Base-by-base conservation (phyloP, 176 grass and related monocot species). In the Tuctoria greenei region DNA sequence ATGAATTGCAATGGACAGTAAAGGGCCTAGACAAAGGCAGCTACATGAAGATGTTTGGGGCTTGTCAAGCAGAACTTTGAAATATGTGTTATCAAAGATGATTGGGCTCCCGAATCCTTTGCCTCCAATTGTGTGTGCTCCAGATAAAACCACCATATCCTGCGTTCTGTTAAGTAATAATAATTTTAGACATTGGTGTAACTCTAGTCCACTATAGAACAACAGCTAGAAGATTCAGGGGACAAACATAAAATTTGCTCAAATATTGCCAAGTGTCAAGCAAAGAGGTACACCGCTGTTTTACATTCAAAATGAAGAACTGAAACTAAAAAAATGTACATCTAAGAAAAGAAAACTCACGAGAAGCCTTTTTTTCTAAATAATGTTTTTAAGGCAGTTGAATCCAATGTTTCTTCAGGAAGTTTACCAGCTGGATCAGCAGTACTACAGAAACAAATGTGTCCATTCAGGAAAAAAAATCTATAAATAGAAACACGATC, bases 391-490 rank as follows among this genome's bases (percentile, higher is more conserved):
- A 98, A 71, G 67, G 67, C 85, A 81, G 72, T 64, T 9, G 83
- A 87, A 71, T 92, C 91, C 69, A 98, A 79, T 71, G 91, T 87
- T 90, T 98, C 95, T 80, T 90, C 83, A 71, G 95, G 91, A 84
- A 98, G 91, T 73, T 89, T 94, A 63, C 95, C 82, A 42, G 62
- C 7, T 74, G 95, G 88, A 88, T 94, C 91, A 82, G 86, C 75
- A 59, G 41, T 79, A 12, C 91, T 98, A 80, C 64, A 92, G 36
- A 74, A 72, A 63, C 2, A 64, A 64, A 69, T 41, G 10, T 9
- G 1, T 58, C 71, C 15, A 64, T 76, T 92, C 45, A 77, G 47
- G 64, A 88, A 67, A 82, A 91, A 72, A 82, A 21, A 55, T 47
- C 10, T 25, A 12, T 18, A 50, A 26, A 77, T 27, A 72, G 41